A percentile compares a stretch with the other conserved stretches of the same genome.
Evolutionary conservation across 495 filamentous ascomycete species (phyloP).

Genomic region (Barbatosphaeria neglecta): DNA sequence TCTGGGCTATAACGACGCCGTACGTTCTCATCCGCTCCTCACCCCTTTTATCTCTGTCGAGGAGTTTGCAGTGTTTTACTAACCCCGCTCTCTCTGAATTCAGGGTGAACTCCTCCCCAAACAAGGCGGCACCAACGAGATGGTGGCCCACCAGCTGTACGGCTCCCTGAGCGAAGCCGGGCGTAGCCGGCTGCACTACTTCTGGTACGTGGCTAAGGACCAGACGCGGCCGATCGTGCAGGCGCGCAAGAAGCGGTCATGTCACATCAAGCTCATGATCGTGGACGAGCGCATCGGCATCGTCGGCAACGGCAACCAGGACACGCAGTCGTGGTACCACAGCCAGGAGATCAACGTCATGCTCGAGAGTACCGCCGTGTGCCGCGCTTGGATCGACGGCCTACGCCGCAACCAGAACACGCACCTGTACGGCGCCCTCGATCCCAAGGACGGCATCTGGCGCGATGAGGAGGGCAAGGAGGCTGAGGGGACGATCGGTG

Average conservation of each 20-base stretch:
- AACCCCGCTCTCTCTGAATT: too few species aligned
- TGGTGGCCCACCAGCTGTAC: constrained; percentile 48
- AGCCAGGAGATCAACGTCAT: constrained; percentile 66
- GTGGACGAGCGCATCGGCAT: constrained; percentile 57
- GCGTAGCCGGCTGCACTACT: constrained; percentile 39
- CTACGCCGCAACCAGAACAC: constrained; percentile 64
- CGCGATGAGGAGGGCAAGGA: constrained; percentile 43
- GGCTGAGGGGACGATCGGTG: constrained; percentile 47
- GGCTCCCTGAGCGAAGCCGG: constrained; percentile 33
- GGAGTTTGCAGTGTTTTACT: neutral
- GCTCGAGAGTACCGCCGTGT: constrained; percentile 50
- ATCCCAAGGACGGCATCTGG: constrained; percentile 48
- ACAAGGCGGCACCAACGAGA: constrained; percentile 69
- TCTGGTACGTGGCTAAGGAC: constrained; percentile 64
- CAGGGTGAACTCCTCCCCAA: constrained; percentile 62
- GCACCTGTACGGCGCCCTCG: constrained; percentile 45
- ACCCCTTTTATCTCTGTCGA: neutral
- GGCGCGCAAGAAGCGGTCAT: constrained; percentile 48
- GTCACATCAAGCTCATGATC: constrained; percentile 68
- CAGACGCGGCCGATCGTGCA: constrained; percentile 54
- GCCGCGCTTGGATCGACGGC: constrained; percentile 48
- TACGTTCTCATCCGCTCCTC: constrained; percentile 9
- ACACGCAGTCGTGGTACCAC: constrained; percentile 74
- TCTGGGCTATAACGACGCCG: constrained; percentile 65
- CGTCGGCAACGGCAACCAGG: constrained; percentile 66